Evolutionary conservation across 202 grass and related monocot genomes (phyloP), one percentile per base, ranked within the genome.

Genomic region (Elaeis oleifera): DNA sequence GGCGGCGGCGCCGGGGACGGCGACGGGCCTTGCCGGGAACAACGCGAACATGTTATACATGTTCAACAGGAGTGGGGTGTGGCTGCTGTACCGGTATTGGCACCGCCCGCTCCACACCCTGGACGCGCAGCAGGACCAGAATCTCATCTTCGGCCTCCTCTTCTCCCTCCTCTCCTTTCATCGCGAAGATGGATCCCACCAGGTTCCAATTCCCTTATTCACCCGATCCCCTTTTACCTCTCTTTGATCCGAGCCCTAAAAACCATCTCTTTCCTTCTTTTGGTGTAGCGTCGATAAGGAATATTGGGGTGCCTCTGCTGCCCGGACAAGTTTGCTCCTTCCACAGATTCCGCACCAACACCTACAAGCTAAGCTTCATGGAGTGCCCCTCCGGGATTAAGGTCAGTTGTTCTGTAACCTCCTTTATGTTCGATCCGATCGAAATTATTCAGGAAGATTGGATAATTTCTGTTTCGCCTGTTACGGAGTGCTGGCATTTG

Each of bases 131-230:
- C 82, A 92, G 82, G 88, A 92, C 58, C 84, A 92, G 53, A 97
- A 92, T 77, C 94, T 97, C 82, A 89, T 97, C 88, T 86, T 97
- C 79, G 92, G 88, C 1, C 80, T 97, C 74, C 92, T 97, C 65
- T 97, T 89, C 84, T 92, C 92, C 27, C 88, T 97, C 4, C 0
- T 0, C 28, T 31, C 28, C 28, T 6, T 4, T 97, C 79, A 92
- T 88, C 55, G 61, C 79, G 65, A 97, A 97, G 82, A 86, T 97
- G 66, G 92, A 92, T 69, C 92, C 92, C 32, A 89, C 72, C 28
- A 72, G 73, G 88, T 97, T 55, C 15, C 74, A 20, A 6, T 18
- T 56, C 17, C 15, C 27, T 16, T 20, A 1, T 11, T 15, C 49
- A 14, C 39, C 21, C 9, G 16, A 17, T 17, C 4, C 29, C 17